phyloP scores from a whole-genome alignment of 2,329 filamentous ascomycete species.

The Didymella pinodella region DNA sequence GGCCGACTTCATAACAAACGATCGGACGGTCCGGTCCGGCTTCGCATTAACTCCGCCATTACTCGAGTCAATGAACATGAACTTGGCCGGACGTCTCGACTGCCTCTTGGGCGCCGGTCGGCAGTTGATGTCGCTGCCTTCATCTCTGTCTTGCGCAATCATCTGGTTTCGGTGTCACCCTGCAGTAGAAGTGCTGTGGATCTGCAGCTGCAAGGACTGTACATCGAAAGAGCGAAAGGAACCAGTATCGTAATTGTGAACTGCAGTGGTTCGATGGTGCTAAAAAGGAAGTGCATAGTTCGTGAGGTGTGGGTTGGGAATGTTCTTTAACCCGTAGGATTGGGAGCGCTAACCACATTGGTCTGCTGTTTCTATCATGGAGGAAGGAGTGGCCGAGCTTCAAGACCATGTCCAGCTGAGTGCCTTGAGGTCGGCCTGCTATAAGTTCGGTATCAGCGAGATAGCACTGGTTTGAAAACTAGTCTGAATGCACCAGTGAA shows the following conservation, averaged over 20 bases:
- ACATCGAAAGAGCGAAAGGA: conserved; percentile 12
- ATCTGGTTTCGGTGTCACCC: conserved; percentile 21
- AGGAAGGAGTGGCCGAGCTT: conserved; percentile 27
- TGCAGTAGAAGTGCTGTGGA: conserved; percentile 5
- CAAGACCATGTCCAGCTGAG: conserved; percentile 26
- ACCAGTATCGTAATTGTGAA: conserved; percentile 10
- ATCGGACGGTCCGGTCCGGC: conserved; percentile 42
- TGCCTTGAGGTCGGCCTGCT: conserved; percentile 11
- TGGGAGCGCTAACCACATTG: conserved; percentile 24
- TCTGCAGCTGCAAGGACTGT: conserved; percentile 15
- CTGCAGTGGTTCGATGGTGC: conserved; percentile 17
- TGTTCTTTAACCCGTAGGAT: conserved; percentile 27
- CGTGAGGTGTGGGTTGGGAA: conserved; percentile 22
- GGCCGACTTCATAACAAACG: conserved; percentile 50
- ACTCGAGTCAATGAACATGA: conserved; percentile 49
- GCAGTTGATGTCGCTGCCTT: conserved; percentile 1
- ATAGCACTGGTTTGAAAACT: conserved; percentile 17
- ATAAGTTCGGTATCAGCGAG: conserved; percentile 22
- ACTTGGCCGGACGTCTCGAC: conserved; percentile 33
- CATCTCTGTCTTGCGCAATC: conserved; percentile 21
- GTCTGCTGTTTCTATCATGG: conserved; percentile 23
- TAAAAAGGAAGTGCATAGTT: conserved; percentile 24
- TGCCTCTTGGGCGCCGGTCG: conserved; percentile 13
- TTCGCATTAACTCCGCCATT: conserved; percentile 41
- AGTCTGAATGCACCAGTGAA: conserved; percentile 16